Evolutionary conservation across 2,329 filamentous ascomycete genomes (phyloP).

Genomic region (Colletotrichum gloeosporioides): DNA sequence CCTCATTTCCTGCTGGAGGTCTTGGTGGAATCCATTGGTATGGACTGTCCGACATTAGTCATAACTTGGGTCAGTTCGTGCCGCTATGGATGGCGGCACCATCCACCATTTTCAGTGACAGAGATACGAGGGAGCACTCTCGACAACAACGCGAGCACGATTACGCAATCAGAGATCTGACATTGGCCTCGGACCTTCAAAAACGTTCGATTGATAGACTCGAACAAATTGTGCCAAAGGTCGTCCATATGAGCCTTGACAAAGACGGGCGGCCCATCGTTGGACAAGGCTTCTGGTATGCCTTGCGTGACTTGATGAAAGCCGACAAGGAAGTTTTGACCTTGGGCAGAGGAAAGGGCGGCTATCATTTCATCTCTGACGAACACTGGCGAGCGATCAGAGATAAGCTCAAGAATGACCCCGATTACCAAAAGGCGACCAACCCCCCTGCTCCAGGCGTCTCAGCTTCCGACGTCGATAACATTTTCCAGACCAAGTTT

Average conservation of each 20-base stretch:
- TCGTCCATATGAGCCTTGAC: constrained; percentile 60
- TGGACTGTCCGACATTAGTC: constrained; percentile 24
- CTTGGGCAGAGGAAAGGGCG: constrained; percentile 44
- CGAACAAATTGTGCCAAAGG: constrained; percentile 56
- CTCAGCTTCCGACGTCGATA: constrained; percentile 28
- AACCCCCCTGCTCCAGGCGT: constrained; percentile 24
- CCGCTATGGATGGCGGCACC: constrained; percentile 25
- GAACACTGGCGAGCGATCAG: constrained; percentile 53
- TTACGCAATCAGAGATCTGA: constrained; percentile 33
- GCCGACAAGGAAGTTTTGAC: constrained; percentile 53
- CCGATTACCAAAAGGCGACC: constrained; percentile 32
- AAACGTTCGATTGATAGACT: constrained; percentile 47
- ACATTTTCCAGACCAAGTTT: constrained; percentile 34
- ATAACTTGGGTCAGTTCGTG: constrained; percentile 32
- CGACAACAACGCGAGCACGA: constrained; percentile 28
- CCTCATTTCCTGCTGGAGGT: neutral
- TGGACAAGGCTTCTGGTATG: constrained; percentile 68
- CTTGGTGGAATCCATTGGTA: constrained; percentile 26
- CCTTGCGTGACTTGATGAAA: constrained; percentile 60
- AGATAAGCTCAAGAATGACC: constrained; percentile 42
- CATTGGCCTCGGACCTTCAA: constrained; percentile 37
- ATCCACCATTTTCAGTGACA: constrained; percentile 5
- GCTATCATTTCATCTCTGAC: constrained; percentile 47
- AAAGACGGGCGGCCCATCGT: constrained; percentile 59
- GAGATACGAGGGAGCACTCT: constrained; percentile 7